Conservation (phyloP, 306 rosid species). For the Cyclanthera cordifolia region DNA sequence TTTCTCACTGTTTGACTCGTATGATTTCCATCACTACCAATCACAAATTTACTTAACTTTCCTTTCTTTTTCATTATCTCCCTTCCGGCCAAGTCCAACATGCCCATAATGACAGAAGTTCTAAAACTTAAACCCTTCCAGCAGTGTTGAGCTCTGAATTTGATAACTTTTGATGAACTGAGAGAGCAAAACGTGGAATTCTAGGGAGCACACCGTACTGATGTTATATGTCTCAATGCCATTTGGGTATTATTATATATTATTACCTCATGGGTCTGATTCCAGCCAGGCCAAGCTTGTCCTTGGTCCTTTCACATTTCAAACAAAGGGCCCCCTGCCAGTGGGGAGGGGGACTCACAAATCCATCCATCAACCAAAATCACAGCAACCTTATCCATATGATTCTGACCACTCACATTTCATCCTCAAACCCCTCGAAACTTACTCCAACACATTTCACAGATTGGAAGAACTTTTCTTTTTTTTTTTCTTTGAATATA, state of each 20-base stretch:
- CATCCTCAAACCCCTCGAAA: constrained; percentile 24
- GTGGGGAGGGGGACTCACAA: neutral
- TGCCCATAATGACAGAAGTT: neutral
- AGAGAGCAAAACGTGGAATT: constrained; percentile 28
- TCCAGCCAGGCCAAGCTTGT: constrained; percentile 9
- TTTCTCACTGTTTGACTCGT: no score
- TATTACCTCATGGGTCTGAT: neutral
- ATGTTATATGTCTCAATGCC: constrained; percentile 4
- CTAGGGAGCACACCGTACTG: constrained; percentile 18
- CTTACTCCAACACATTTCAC: constrained; percentile 4
- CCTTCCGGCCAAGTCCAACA: no score
- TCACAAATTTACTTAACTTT: no score
- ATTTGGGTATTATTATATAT: constrained; percentile 7
- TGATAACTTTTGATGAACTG: constrained; percentile 19
- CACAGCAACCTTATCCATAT: neutral
- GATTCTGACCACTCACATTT: constrained; percentile 23
- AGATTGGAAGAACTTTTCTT: neutral
- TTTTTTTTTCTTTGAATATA: neutral
- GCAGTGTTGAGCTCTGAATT: neutral
- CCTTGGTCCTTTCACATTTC: neutral
- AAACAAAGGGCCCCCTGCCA: neutral
- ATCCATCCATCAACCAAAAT: neutral
- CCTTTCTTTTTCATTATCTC: no score
- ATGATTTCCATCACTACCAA: no score
- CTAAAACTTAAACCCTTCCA: neutral